Conservation (phyloP, 768 basidiomycete genomes). For the Leccinellum rugosiceps region DNA sequence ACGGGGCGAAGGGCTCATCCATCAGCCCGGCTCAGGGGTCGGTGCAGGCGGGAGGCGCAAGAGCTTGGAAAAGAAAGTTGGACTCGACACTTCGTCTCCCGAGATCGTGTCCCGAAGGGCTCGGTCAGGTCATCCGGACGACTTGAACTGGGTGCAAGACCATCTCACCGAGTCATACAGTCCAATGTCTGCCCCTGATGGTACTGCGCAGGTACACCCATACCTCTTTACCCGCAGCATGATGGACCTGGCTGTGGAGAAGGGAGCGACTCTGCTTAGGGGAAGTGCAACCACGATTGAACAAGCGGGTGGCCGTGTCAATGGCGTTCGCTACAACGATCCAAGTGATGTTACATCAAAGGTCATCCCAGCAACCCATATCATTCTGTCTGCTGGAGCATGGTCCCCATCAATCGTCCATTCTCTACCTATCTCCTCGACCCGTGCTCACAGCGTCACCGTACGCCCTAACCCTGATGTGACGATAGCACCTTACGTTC, state of each 20-base stretch:
- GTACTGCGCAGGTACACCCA: conserved; percentile 77
- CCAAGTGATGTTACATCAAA: conserved; percentile 19
- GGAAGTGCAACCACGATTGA: conserved; percentile 48
- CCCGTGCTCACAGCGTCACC: conserved; percentile 72
- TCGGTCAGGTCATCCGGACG: conserved; percentile 43
- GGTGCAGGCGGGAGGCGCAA: conserved; percentile 36
- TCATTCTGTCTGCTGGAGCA: conserved; percentile 81
- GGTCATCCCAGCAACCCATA: conserved; percentile 57
- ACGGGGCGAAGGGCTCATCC: conserved; percentile 39
- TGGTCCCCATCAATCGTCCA: conserved; percentile 71
- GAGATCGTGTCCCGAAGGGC: conserved; percentile 15
- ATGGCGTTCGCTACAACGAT: conserved; percentile 43
- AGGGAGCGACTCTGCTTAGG: conserved; percentile 46
- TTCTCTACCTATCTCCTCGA: conserved; percentile 55
- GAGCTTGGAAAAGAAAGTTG: conserved; percentile 56
- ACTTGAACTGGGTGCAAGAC: conserved; percentile 51
- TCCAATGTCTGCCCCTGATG: conserved; percentile 47
- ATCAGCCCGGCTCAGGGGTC: conserved; percentile 18
- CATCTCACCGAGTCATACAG: conserved; percentile 60
- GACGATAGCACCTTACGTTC: conserved; percentile 66
- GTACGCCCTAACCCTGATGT: conserved; percentile 46
- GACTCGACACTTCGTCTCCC: conserved; percentile 29
- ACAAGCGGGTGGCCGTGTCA: conserved; percentile 41
- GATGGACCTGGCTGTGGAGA: conserved; percentile 58
- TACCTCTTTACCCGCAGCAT: conserved; percentile 71